A percentile compares a stretch with the other conserved stretches of the same genome.
These are phyloP conservation scores for Rasamsonia emersonii DNA, from an alignment of 2,329 filamentous ascomycete species.

Conservation along the genomic window DNA sequence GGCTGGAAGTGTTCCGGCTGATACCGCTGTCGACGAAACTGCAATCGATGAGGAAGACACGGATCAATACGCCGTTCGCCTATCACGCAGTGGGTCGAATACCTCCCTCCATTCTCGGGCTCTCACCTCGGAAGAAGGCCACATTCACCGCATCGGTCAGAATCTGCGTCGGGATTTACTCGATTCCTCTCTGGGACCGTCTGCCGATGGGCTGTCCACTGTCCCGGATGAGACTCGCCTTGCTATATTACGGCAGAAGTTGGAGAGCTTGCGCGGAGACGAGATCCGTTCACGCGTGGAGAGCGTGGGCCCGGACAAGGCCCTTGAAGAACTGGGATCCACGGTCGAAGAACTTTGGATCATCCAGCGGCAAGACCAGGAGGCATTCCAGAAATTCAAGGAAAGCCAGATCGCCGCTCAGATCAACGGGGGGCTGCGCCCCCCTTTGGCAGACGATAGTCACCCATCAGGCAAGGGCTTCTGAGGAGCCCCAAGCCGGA, in stretches of 20 bases:
- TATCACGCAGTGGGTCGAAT: slow-evolving; percentile 55
- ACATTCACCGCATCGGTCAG: slow-evolving; percentile 60
- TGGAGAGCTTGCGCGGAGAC: slow-evolving; percentile 35
- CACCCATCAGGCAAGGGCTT: slow-evolving; percentile 1
- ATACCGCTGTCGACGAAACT: slow-evolving; percentile 21
- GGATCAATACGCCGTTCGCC: slow-evolving; percentile 37
- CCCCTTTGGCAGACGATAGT: slow-evolving; percentile 8
- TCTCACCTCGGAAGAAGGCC: slow-evolving; percentile 60
- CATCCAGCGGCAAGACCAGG: slow-evolving; percentile 34
- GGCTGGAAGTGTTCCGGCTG: slow-evolving; percentile 24
- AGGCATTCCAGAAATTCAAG: slow-evolving; percentile 36
- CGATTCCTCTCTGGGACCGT: slow-evolving; percentile 36
- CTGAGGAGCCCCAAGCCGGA: background rate
- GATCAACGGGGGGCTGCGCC: slow-evolving; percentile 32
- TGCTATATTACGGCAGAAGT: slow-evolving; percentile 33
- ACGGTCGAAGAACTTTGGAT: slow-evolving; percentile 38
- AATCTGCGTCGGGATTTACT: slow-evolving; percentile 57
- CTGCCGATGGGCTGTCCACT: slow-evolving; percentile 23
- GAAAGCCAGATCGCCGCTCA: slow-evolving; percentile 40
- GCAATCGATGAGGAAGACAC: slow-evolving; percentile 34
- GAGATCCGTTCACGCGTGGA: slow-evolving; percentile 34
- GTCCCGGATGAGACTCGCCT: slow-evolving; percentile 37
- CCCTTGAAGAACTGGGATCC: slow-evolving; percentile 35
- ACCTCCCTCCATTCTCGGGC: slow-evolving; percentile 59
- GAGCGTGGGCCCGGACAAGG: slow-evolving; percentile 29